Evolutionary conservation across 2,329 filamentous ascomycete genomes (phyloP).

Genomic region (Neurospora crassa): DNA sequence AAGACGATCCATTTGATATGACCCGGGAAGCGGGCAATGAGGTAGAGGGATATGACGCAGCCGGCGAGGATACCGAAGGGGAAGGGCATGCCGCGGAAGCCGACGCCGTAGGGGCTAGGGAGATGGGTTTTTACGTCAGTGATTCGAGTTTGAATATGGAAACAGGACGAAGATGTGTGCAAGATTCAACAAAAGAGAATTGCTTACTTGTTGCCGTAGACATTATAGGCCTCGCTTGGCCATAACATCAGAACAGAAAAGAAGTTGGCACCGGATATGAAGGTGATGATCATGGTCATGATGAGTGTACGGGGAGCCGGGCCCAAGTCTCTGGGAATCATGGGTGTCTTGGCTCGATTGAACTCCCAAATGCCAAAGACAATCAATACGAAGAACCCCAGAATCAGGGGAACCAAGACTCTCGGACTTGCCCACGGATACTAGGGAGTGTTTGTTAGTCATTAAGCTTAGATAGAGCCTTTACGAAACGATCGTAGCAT

Average conservation of each 20-base stretch:
- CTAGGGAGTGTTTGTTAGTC: constrained; percentile 10
- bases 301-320: constrained; percentile 39
- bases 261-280: constrained; percentile 50
- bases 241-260: constrained; percentile 49
- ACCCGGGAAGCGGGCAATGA: constrained; percentile 48
- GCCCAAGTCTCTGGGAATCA: constrained; percentile 30
- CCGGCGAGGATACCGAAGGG: constrained; percentile 54
- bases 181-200: not conserved
- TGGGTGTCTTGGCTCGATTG: constrained; percentile 29
- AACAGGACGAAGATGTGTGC: not conserved
- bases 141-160: not conserved
- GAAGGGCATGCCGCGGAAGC: constrained; percentile 55
- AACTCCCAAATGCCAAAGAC: constrained; percentile 28
- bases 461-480: not conserved
- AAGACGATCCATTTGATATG: constrained; percentile 52
- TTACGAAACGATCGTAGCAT: not conserved
- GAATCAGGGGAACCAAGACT: constrained; percentile 30
- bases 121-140: not conserved
- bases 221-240: constrained; percentile 55
- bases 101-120: constrained; percentile 42
- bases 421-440: constrained; percentile 27
- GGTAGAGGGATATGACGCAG: constrained; percentile 46
- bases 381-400: constrained; percentile 29
- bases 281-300: constrained; percentile 47
- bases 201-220: constrained; percentile 48